Base-by-base conservation (phyloP, 1,284 basidiomycete genomes). In the Puccinia coronata region DNA sequence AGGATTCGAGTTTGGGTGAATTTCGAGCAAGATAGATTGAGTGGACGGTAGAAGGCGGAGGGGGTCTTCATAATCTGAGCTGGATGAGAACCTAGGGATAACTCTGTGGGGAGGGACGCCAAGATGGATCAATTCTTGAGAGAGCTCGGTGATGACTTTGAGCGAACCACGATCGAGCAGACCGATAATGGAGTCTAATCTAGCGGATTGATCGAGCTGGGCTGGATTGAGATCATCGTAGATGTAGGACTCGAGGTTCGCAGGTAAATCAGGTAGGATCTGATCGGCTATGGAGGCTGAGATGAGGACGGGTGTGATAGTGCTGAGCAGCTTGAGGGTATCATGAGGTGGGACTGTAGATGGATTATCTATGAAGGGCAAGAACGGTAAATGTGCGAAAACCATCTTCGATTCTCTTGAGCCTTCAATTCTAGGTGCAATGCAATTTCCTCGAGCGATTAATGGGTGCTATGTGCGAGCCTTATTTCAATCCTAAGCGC, bases 271-370 rank as follows among this genome's bases (percentile, higher is more conserved):
- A 2, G 55, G 39, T 16, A 51, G 47, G 28, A 80, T 61, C 23
- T 80, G 18, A n/a, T 47, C 55, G 0, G 69, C 31, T 14, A 41
- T 41, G 16, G 69, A 61, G 36, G 65, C 34, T 5, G 67, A 34
- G n/a, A 80, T 63, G 9, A 80, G 55, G 34, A 80, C 14, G 20
- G 77, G 77, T 6, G 67, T 70, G 77, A 80, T 39, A 39, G 55
- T 70, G 23, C n/a, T 71, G 53, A 57, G 55, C 31, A 57, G 41
- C 11, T 49, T 36, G 12, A 59, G n/a, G 1, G 63, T 67, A 5
- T 80, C 65, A 11, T n/a, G 36, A 0, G 34, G 4, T 4, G 67
- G 77, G 16, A 72, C 20, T 5, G 31, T 28, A 2, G 23, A 16
- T 2, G 11, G 0, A 47, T 36, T 47, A 20, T 80, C 67, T 14